Conservation (phyloP, 768 basidiomycete species). For the Leccinum broughii region DNA sequence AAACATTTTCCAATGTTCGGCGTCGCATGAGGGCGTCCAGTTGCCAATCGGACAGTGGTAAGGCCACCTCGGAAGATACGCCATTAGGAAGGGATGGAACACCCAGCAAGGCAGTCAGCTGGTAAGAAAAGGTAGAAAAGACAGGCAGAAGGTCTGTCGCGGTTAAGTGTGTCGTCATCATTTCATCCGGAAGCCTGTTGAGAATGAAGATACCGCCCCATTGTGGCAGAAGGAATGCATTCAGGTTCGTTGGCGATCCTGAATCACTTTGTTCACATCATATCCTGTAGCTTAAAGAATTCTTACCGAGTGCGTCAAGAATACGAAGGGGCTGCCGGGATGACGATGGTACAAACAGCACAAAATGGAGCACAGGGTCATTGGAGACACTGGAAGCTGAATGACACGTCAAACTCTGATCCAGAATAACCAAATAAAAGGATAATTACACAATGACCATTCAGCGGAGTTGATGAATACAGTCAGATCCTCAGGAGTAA, state of each 20-base stretch:
- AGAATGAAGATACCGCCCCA: constrained; percentile 88
- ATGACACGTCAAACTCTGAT: constrained; percentile 5
- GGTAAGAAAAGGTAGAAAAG: constrained; percentile 66
- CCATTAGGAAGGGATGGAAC: constrained; percentile 60
- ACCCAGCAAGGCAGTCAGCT: constrained; percentile 81
- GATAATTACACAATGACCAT: constrained; percentile 80
- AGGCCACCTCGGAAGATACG: constrained; percentile 34
- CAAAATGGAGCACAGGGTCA: constrained; percentile 91
- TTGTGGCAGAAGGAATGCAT: constrained; percentile 87
- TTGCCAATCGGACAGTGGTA: constrained; percentile 69
- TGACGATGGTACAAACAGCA: constrained; percentile 81
- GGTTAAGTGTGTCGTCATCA: constrained; percentile 33
- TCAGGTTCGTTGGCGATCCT: constrained; percentile 52
- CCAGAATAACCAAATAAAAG: constrained; percentile 16
- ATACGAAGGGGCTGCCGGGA: constrained; percentile 71
- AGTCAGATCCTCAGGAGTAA: constrained; percentile 82
- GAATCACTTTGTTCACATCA: constrained; percentile 11
- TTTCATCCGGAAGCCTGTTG: constrained; percentile 48
- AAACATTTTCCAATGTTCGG: constrained; percentile 68
- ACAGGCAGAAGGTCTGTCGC: constrained; percentile 46
- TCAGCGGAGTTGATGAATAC: constrained; percentile 96
- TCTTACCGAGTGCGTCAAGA: constrained; percentile 51
- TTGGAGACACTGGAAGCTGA: constrained; percentile 90
- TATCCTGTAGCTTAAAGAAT: constrained; percentile 8
- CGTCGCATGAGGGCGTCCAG: constrained; percentile 73